Base-by-base conservation (phyloP, 805 yeast genomes). In the Saccharomycodes ludwigii region DNA sequence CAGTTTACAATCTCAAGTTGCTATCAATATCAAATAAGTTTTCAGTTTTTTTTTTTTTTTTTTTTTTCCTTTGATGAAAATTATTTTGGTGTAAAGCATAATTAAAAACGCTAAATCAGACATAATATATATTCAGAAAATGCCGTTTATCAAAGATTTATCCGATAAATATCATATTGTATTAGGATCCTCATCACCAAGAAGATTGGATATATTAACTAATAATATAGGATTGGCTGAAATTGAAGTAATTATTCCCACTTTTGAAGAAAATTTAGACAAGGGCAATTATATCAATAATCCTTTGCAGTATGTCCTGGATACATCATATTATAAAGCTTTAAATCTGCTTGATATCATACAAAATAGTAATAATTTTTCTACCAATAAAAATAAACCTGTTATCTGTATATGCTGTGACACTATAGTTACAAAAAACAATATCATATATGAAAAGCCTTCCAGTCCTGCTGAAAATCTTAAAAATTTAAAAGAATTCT, bases 171-270 rank as follows among this genome's bases (percentile, higher is more conserved):
- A 36, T 22, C 46, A 52, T 4, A 58, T 86, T 17, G 59, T 83
- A 4, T 63, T 88, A 5, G 95, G 94, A 0, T 83, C 95, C 2
- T 68, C 80, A 1, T 86, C 96, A 0, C 88, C 93, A 2, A 64
- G 95, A 37, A 59, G 98, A 35, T 55, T 60, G 33, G 82, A 81
- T 34, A 77, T 91, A n/a, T 46, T 91, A 18, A 46, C 52, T 4
- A 72, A 77, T 41, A 41, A 36, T 2, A 51, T 79, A 50, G 76
- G 76, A 0, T 53, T 79, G 22, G 9, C 22, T 10, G 21, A 31
- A 8, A 43, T 65, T 9, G 55, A 52, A 17, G 59, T 79, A 0
- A 52, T 68, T 10, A 71, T 74, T 13, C 80, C 95, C 1, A 58
- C 69, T 7, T 88, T 84, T 47, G 78, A 72, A 32, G 98, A 88